Percentiles rank a stretch among this genome's conserved stretches.
Evolutionary conservation across 768 basidiomycete genomes (phyloP).

Genomic region (Galerina marginata): DNA sequence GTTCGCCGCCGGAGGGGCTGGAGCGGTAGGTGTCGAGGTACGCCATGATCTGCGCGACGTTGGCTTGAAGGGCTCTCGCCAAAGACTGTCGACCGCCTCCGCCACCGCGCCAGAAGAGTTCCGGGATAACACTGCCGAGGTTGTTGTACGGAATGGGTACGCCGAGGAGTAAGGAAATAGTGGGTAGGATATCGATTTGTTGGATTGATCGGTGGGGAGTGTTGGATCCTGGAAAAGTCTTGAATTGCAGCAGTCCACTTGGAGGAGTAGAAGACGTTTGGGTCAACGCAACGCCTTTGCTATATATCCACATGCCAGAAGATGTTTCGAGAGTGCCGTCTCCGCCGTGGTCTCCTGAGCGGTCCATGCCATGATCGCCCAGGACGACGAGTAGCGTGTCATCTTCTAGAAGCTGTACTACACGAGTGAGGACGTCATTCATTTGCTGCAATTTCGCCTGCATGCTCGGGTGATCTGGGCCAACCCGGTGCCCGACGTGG

Average conservation of each 20-base stretch:
- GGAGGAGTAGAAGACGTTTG: slow-evolving; percentile 44
- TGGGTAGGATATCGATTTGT: slow-evolving; percentile 93
- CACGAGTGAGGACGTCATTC: slow-evolving; percentile 74
- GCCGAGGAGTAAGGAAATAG: slow-evolving; percentile 87
- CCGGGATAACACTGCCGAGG: slow-evolving; percentile 89
- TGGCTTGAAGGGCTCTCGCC: slow-evolving; percentile 66
- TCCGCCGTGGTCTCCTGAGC: slow-evolving; percentile 93
- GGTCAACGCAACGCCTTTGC: slow-evolving; percentile 66
- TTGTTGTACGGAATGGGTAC: slow-evolving; percentile 96
- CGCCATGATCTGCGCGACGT: slow-evolving; percentile 72
- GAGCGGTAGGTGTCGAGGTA: slow-evolving; percentile 82
- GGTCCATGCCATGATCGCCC: slow-evolving; percentile 98
- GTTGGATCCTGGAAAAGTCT: slow-evolving; percentile 63
- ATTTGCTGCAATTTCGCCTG: slow-evolving; percentile 85
- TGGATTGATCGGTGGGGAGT: slow-evolving; percentile 70
- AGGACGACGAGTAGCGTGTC: slow-evolving; percentile 91
- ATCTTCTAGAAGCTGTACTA: slow-evolving; percentile 78
- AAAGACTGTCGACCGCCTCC: slow-evolving; percentile 46
- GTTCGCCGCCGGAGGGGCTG: slow-evolving; percentile 72
- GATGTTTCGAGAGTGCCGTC: slow-evolving; percentile 87
- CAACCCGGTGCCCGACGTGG: slow-evolving; percentile 94
- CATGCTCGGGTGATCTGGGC: slow-evolving; percentile 89
- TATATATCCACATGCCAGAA: slow-evolving; percentile 90
- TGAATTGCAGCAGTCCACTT: slow-evolving; percentile 55
- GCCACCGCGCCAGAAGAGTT: slow-evolving; percentile 73